Base-by-base conservation (phyloP, 2,329 filamentous ascomycete genomes). In the Sporothrix inflata region DNA sequence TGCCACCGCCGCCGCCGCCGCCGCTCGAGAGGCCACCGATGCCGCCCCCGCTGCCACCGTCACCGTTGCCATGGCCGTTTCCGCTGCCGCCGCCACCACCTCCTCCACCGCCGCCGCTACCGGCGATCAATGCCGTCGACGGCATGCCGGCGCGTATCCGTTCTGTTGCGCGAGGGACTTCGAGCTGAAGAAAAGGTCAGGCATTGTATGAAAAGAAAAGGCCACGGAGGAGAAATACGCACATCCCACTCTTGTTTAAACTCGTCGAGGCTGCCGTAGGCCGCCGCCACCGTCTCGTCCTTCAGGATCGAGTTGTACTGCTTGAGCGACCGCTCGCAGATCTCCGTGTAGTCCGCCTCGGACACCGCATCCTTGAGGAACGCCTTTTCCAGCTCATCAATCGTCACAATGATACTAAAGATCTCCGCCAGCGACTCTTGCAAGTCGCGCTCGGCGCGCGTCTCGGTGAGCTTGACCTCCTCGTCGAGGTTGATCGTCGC, bases 391-490 rank as follows among this genome's bases (percentile, higher is more conserved):
- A 99, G 88, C 75, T 97, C 94, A 79, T 99, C 96, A 3, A 99
- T 86, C 0, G 96, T 98, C 74, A 98, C 89, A 49, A 99, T 95
- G 76, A 99, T 98, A 83, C 94, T 97, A 83, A 98, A 99, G 30
- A 99, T 91, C 82, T 99, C 96, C 71, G 95, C 96, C 16, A 99
- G 89, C 1, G 96, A 98, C 79, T 98, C 96, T 81, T 98, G 94
- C 0, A 98, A 86, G 79, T 99, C 94, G 74, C 95, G 91, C 83
- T 98, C 95, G 53, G 93, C 91, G 76, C 92, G 90, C 27, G 91
- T 97, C 51, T 93, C 91, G 67, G 94, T 90, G 73, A 99, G 88
- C 82, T 97, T 97, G 77, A 98, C 94, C 84, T 94, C 94, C 85
- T 98, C 93, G 79, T 98, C 95, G 61, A 97, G 89, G 79, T 94